Conservation (phyloP, 202 grass and related monocot species). For the Bolboschoenoplectus hybrid region DNA sequence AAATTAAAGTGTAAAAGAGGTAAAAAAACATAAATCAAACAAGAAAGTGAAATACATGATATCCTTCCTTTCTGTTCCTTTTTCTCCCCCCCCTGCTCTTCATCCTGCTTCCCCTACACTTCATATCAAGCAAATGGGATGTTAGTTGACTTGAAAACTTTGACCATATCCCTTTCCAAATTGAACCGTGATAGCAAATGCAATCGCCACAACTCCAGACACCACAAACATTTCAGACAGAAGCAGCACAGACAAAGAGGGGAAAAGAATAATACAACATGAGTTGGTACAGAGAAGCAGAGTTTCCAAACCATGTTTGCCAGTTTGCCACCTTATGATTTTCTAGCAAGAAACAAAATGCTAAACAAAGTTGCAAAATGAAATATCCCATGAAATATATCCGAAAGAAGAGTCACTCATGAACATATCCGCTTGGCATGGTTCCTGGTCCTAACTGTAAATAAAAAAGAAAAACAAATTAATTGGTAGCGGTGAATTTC, state of each 20-base stretch:
- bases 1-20: too few relatives aligned
- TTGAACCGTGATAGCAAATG: not conserved
- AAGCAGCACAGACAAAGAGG: not conserved
- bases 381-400: not conserved
- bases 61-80: too few relatives aligned
- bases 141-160: not conserved
- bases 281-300: slow-evolving; percentile 11
- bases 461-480: not conserved
- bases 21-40: too few relatives aligned
- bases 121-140: not conserved
- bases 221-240: not conserved
- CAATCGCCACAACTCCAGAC: not conserved
- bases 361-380: not conserved
- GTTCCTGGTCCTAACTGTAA: not conserved
- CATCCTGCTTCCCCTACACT: not conserved
- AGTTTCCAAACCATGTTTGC: not conserved
- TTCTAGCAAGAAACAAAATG: not conserved
- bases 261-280: not conserved
- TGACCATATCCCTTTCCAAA: not conserved
- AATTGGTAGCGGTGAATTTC: not conserved
- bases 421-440: not conserved
- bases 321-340: not conserved
- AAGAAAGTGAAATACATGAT: too few relatives aligned
- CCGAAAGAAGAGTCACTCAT: not conserved
- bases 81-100: not conserved